Conservation (phyloP, 257 asterid genomes). For the Euphrasia confusa region DNA sequence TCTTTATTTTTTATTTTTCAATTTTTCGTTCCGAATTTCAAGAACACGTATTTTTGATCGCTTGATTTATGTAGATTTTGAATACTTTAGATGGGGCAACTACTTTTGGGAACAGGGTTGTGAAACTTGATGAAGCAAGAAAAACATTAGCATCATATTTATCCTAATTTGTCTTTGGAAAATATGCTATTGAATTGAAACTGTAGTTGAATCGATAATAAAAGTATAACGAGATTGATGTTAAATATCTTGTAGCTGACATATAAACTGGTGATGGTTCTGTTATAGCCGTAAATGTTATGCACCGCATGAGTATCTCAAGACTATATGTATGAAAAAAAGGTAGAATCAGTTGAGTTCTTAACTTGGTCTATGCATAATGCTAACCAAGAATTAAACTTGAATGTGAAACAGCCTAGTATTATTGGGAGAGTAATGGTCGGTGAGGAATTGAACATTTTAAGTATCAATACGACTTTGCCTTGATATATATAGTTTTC, state of each 20-base stretch:
- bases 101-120: not conserved
- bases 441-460: not conserved
- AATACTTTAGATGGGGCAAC: not conserved
- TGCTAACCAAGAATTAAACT: too few relatives aligned
- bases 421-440: not conserved
- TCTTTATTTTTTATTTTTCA: not conserved
- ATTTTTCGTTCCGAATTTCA: conserved; percentile 15
- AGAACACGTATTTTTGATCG: not conserved
- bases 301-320: too few relatives aligned
- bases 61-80: not conserved
- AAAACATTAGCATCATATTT: not conserved
- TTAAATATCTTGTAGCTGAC: too few relatives aligned
- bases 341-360: not conserved
- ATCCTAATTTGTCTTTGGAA: not conserved
- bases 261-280: too few relatives aligned
- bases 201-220: too few relatives aligned
- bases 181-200: too few relatives aligned
- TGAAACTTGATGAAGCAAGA: conserved; percentile 11
- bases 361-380: too few relatives aligned
- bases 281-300: too few relatives aligned
- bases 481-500: not conserved
- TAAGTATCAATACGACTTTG: not conserved
- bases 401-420: not conserved
- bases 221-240: too few relatives aligned
- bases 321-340: not conserved